A percentile compares a stretch with the other conserved stretches of the same genome.
phyloP scores from a whole-genome alignment of 2,329 filamentous ascomycete species.

The Bipolaris cookei region DNA sequence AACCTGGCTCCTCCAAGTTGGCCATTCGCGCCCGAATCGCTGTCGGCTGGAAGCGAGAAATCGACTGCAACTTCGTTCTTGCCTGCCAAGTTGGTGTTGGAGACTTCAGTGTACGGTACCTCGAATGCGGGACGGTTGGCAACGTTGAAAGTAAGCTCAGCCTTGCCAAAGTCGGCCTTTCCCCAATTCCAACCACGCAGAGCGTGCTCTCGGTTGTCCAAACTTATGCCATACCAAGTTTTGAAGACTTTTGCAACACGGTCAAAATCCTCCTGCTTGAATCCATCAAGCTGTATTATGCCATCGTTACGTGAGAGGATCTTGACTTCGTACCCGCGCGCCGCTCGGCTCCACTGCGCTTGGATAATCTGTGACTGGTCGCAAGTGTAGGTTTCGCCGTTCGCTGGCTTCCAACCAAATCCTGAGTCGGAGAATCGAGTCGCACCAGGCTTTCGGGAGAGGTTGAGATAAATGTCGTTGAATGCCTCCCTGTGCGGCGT shows the following conservation, averaged over 20 bases:
- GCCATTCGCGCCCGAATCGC: slow-evolving; percentile 75
- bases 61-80: slow-evolving; percentile 98
- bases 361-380: slow-evolving; percentile 83
- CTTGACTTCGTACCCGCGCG: slow-evolving; percentile 92
- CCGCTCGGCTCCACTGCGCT: slow-evolving; percentile 93
- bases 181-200: slow-evolving; percentile 99
- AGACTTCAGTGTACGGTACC: slow-evolving; percentile 95
- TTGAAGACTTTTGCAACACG: slow-evolving; percentile 93
- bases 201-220: slow-evolving; percentile 93
- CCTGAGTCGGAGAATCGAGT: slow-evolving; percentile 94
- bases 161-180: slow-evolving; percentile 94
- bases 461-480: slow-evolving; percentile 94
- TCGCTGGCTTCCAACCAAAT: slow-evolving; percentile 90
- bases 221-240: slow-evolving; percentile 93
- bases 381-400: slow-evolving; percentile 90
- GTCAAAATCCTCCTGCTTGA: slow-evolving; percentile 92
- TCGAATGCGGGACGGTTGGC: slow-evolving; percentile 97
- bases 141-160: slow-evolving; percentile 94
- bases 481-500: slow-evolving; percentile 77
- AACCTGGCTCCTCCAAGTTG: slow-evolving; percentile 74
- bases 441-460: slow-evolving; percentile 90
- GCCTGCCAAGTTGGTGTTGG: slow-evolving; percentile 95
- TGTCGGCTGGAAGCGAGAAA: slow-evolving; percentile 78
- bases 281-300: slow-evolving; percentile 92
- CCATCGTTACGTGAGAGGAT: slow-evolving; percentile 83